Evolutionary conservation across 2,329 filamentous ascomycete species (phyloP).

Genomic region (Cladosporium velox): DNA sequence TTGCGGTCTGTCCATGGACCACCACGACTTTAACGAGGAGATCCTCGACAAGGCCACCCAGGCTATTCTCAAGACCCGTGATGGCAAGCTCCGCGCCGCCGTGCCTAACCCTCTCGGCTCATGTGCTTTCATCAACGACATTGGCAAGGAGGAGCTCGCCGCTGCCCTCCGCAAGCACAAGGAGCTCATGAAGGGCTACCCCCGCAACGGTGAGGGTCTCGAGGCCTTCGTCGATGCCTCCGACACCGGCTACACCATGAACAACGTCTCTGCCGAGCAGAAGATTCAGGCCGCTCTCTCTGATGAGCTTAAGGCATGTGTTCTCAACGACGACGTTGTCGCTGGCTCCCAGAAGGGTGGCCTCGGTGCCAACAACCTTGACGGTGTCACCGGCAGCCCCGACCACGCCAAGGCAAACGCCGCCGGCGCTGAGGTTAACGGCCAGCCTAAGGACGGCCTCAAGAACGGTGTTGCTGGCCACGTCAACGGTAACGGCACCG

Average conservation of each 20-base stretch:
- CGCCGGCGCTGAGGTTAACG: slow-evolving; percentile 16
- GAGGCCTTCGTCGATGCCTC: slow-evolving; percentile 70
- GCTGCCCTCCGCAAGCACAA: slow-evolving; percentile 64
- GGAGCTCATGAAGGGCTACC: slow-evolving; percentile 61
- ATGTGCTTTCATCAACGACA: slow-evolving; percentile 70
- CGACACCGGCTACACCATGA: slow-evolving; percentile 64
- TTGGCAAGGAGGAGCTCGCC: slow-evolving; percentile 63
- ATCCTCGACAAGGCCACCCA: slow-evolving; percentile 66
- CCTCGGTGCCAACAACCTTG: slow-evolving; percentile 17
- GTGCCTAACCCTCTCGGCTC: slow-evolving; percentile 68
- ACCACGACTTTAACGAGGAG: slow-evolving; percentile 65
- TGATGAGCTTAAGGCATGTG: slow-evolving; percentile 11
- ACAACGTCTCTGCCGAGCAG: slow-evolving; percentile 43
- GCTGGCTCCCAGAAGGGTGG: slow-evolving; percentile 15
- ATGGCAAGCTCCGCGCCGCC: slow-evolving; percentile 67
- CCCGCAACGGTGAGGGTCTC: slow-evolving; percentile 64
- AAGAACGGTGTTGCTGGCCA: slow-evolving; percentile 13
- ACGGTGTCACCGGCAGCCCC: slow-evolving; percentile 12
- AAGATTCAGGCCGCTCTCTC: slow-evolving; percentile 11
- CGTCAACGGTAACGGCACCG: neutral
- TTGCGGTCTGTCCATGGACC: slow-evolving; percentile 71
- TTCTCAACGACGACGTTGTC: slow-evolving; percentile 21
- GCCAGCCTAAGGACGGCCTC: slow-evolving; percentile 17
- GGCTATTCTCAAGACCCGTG: slow-evolving; percentile 71
- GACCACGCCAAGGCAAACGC: slow-evolving; percentile 14